phyloP scores from a whole-genome alignment of 805 yeast species.

The Myxozyma mucilagina region DNA sequence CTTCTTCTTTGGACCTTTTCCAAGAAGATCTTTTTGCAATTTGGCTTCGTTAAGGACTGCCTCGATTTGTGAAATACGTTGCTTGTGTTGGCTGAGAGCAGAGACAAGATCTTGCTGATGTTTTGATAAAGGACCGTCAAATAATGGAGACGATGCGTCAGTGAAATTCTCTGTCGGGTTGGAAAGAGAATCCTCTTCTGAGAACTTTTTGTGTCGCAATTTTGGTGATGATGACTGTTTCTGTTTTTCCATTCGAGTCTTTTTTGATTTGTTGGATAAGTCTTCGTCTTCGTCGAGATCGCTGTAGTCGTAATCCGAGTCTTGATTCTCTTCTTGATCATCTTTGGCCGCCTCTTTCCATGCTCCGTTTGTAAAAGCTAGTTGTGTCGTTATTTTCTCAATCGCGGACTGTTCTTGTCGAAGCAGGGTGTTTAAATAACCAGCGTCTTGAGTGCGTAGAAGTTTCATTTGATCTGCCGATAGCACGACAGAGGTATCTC shows the following conservation, averaged over 20 bases:
- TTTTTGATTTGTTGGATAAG: conserved; percentile 50
- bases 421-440: conserved; percentile 76
- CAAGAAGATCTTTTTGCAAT: conserved; percentile 82
- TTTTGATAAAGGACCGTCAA: conserved; percentile 33
- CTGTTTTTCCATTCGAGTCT: not conserved
- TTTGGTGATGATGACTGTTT: conserved; percentile 25
- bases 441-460: conserved; percentile 86
- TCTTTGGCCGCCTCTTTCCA: not conserved
- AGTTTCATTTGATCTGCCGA: conserved; percentile 65
- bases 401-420: conserved; percentile 67
- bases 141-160: not conserved
- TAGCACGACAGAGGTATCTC: conserved; percentile 50
- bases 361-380: conserved; percentile 34
- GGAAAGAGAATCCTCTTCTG: conserved; percentile 49
- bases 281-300: conserved; percentile 42
- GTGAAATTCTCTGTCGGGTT: not conserved
- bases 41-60: conserved; percentile 73
- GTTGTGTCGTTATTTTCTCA: conserved; percentile 49
- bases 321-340: conserved; percentile 6
- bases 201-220: conserved; percentile 79
- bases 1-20: conserved; percentile 84
- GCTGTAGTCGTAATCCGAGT: conserved; percentile 45
- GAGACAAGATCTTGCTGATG: conserved; percentile 8
- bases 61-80: conserved; percentile 49
- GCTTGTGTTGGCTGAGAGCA: conserved; percentile 35